Conservation (phyloP, 1,284 basidiomycete species). For the Apiotrichum sp. region DNA sequence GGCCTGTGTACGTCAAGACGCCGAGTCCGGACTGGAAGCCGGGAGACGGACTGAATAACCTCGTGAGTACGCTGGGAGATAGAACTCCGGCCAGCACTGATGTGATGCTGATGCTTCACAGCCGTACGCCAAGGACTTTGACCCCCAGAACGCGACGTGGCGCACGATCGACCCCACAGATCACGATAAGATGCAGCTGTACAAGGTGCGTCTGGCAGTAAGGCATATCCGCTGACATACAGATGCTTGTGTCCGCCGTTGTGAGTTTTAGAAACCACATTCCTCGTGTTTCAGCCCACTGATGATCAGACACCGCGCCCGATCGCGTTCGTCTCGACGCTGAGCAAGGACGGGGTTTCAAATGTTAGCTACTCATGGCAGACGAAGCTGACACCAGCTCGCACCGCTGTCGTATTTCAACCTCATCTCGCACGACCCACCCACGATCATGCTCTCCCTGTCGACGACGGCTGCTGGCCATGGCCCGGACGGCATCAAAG, state of each 20-base stretch:
- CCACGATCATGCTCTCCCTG: constrained; percentile 61
- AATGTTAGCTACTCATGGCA: constrained; percentile 52
- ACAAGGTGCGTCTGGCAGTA: constrained; percentile 45
- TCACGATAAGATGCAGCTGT: constrained; percentile 42
- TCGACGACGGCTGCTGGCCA: constrained; percentile 4
- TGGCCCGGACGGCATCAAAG: neutral
- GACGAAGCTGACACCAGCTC: constrained; percentile 18
- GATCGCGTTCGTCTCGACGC: constrained; percentile 64
- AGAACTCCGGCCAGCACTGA: no score
- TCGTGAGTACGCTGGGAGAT: no score
- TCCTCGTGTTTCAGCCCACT: neutral
- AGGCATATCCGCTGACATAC: neutral
- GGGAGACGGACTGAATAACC: constrained; percentile 52
- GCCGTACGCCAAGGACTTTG: constrained; percentile 43
- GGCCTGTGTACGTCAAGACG: constrained; percentile 42
- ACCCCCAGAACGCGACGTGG: constrained; percentile 52
- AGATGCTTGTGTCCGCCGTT: constrained; percentile 55
- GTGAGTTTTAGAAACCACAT: constrained; percentile 39
- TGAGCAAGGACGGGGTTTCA: constrained; percentile 54
- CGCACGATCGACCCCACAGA: constrained; percentile 54
- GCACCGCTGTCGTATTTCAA: constrained; percentile 47
- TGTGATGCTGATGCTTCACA: no score
- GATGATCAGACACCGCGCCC: constrained; percentile 54
- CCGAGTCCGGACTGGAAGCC: constrained; percentile 55
- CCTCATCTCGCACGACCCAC: constrained; percentile 57